Evolutionary conservation across 331 rosid genomes (phyloP), one percentile per base, ranked within the genome.

Genomic region (Acacia concinna): DNA sequence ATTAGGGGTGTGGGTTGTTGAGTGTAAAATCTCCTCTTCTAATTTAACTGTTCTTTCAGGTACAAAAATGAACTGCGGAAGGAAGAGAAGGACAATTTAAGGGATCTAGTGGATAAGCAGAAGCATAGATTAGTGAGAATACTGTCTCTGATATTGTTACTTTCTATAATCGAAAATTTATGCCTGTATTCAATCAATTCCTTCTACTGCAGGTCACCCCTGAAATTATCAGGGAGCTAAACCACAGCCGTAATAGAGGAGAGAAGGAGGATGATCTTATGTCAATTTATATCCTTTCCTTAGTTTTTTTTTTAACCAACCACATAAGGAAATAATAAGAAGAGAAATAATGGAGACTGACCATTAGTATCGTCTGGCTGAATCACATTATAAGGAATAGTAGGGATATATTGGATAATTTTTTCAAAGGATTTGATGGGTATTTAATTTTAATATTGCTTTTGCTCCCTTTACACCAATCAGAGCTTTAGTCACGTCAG

Each of bases 211-310:
- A 95, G 99, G 94, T 95, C 85, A 91, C 97, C 41, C 99, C 94
- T 51, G 98, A 93, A 93, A 91, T 95, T 75, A 68, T 67, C 76
- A 86, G 89, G 79, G 98, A 95, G 88, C 88, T 93, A 70, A 74
- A 83, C 78, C 84, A 86, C 81, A 89, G 99, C 80, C 96, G 91
- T 85, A 91, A 85, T 79, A 90, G 97, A 54, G 98, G 99, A 63
- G 96, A 95, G 88, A 93, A 90, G 91, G 97, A 84, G 85, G 96
- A 87, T 38, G 90, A 88, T 75, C 82, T 72, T 43, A 90, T 80
- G 90, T 84, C 83, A 79, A 88, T 86, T 20, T 75, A 95, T 92
- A 95, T 95, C 99, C 99, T 92, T 86, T 13, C 30, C 11, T 68
- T 40, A 23, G 54, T 21, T 21, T 37, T 27, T 38, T 65, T 11